Conservation (phyloP, 1,284 basidiomycete species). For the Inonotus obliquus region DNA sequence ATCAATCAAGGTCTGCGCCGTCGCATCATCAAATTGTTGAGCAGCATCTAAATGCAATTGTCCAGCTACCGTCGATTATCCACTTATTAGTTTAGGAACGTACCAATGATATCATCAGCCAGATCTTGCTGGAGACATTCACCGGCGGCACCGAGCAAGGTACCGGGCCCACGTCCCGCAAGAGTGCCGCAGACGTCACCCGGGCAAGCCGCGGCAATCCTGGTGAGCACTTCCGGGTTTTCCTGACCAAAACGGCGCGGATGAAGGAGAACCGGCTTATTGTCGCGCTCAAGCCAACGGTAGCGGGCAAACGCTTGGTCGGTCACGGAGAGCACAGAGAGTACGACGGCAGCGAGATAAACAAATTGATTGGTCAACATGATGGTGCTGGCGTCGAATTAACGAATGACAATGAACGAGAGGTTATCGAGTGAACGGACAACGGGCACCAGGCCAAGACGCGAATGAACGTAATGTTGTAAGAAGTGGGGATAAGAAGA, state of each 20-base stretch:
- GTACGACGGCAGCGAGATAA: slow-evolving; percentile 28
- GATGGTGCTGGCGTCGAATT: slow-evolving; percentile 20
- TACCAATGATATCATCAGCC: slow-evolving; percentile 56
- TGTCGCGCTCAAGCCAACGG: slow-evolving; percentile 45
- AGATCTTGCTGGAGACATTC: slow-evolving; percentile 59
- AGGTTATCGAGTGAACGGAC: slow-evolving; percentile 24
- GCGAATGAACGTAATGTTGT: slow-evolving; percentile 27
- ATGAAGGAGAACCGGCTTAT: slow-evolving; percentile 38
- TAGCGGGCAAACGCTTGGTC: slow-evolving; percentile 39
- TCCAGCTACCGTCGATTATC: too few relatives aligned
- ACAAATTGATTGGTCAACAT: slow-evolving; percentile 45
- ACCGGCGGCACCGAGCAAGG: slow-evolving; percentile 48
- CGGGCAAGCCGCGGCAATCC: slow-evolving; percentile 44
- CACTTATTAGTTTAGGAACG: slow-evolving; percentile 16
- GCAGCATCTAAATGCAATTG: slow-evolving; percentile 39
- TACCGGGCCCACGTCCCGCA: slow-evolving; percentile 45
- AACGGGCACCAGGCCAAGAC: slow-evolving; percentile 43
- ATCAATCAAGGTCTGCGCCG: slow-evolving; percentile 47
- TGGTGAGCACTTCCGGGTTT: slow-evolving; percentile 42
- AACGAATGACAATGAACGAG: slow-evolving; percentile 24
- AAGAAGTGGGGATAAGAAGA: too few relatives aligned
- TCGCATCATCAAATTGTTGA: slow-evolving; percentile 47
- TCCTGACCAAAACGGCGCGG: slow-evolving; percentile 53
- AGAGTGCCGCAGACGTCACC: slow-evolving; percentile 49
- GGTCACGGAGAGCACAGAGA: slow-evolving; percentile 38